A percentile compares a stretch with the other conserved stretches of the same genome.
phyloP scores from a whole-genome alignment of 371 early-diverging fungal genomes.

The Dinochytrium kinnereticum region DNA sequence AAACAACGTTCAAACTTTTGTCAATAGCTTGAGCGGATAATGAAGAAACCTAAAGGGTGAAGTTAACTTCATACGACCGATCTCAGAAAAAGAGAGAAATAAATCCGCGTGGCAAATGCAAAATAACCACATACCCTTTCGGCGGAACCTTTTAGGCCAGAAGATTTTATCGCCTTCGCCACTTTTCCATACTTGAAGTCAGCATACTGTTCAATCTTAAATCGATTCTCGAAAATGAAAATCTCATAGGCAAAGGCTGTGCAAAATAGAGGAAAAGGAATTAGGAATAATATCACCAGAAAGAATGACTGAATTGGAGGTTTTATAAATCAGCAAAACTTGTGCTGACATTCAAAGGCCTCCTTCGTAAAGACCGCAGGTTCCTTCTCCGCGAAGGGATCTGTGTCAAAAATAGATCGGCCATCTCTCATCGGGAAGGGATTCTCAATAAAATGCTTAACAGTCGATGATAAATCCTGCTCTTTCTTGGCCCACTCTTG shows the following conservation, averaged over 20 bases:
- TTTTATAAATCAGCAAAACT: no score
- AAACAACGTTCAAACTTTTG: background rate
- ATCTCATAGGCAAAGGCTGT: conserved; percentile 1
- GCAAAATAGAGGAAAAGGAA: no score
- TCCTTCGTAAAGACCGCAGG: background rate
- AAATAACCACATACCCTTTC: background rate
- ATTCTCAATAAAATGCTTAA: background rate
- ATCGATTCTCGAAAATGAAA: background rate
- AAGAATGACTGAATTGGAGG: no score
- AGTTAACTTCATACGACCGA: background rate
- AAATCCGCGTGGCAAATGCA: no score
- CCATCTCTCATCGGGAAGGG: background rate
- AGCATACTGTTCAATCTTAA: background rate
- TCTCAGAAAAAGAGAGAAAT: background rate
- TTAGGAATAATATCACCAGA: no score
- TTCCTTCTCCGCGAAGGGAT: background rate
- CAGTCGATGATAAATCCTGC: background rate
- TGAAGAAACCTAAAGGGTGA: background rate
- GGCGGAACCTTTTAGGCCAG: background rate
- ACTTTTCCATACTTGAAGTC: conserved; percentile 1
- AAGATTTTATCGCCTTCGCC: background rate
- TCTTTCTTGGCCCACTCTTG: background rate
- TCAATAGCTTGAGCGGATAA: background rate
- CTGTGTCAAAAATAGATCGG: background rate
- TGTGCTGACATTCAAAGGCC: background rate